Evolutionary conservation across 805 yeast genomes (phyloP).

Genomic region (Tetrapisispora pingtungensis): DNA sequence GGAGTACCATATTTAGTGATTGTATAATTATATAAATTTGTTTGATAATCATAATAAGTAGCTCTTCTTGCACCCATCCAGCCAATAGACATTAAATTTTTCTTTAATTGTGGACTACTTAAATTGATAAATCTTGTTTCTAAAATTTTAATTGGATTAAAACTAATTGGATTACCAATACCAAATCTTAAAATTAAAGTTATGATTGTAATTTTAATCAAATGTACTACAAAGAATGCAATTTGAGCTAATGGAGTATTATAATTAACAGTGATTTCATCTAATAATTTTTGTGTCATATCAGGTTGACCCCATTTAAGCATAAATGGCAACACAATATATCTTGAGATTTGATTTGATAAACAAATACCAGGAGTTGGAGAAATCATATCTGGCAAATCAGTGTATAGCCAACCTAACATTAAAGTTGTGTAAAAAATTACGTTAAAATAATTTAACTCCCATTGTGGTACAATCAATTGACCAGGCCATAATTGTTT

Average conservation of each 20-base stretch:
- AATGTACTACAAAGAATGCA: conserved; percentile 63
- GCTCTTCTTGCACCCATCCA: conserved; percentile 92
- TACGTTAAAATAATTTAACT: conserved; percentile 11
- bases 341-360: conserved; percentile 46
- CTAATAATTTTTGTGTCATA: conserved; percentile 38
- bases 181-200: conserved; percentile 58
- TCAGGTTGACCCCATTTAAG: conserved; percentile 31
- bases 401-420: conserved; percentile 78
- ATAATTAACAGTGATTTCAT: conserved; percentile 37
- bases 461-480: conserved; percentile 43
- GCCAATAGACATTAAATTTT: conserved; percentile 54
- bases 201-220: conserved; percentile 47
- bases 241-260: conserved; percentile 43
- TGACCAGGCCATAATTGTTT: conserved; percentile 84
- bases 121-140: conserved; percentile 27
- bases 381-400: conserved; percentile 76
- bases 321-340: conserved; percentile 21
- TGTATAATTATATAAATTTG: conserved; percentile 51
- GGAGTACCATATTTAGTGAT: conserved; percentile 65
- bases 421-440: conserved; percentile 24
- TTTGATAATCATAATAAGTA: conserved; percentile 58
- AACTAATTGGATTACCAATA: conserved; percentile 61
- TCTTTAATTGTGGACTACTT: conserved; percentile 28
- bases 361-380: conserved; percentile 90
- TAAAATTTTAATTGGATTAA: conserved; percentile 32